These are phyloP conservation scores for Daldinia eschscholtzii DNA, from an alignment of 2,329 filamentous ascomycete species.

Conservation along the genomic window DNA sequence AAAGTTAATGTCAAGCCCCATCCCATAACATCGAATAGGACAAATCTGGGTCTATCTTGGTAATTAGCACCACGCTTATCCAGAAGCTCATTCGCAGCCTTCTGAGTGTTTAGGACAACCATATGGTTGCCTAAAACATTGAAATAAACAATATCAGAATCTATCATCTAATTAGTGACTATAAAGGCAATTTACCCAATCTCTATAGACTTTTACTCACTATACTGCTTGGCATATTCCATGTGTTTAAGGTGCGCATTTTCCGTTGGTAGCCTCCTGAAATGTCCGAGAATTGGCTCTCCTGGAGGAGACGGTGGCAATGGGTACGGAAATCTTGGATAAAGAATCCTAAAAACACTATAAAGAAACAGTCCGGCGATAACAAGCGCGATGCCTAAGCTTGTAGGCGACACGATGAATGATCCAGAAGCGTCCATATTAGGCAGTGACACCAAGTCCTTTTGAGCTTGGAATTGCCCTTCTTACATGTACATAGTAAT, in stretches of 20 bases:
- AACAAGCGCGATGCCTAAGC: not conserved
- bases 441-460: not conserved
- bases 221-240: slow-evolving; percentile 41
- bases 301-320: slow-evolving; percentile 40
- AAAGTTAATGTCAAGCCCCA: slow-evolving; percentile 48
- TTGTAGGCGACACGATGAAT: slow-evolving; percentile 23
- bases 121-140: slow-evolving; percentile 55
- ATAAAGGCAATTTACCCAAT: not conserved
- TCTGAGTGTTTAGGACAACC: slow-evolving; percentile 55
- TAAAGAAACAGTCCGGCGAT: slow-evolving; percentile 53
- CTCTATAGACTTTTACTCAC: slow-evolving; percentile 8
- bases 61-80: slow-evolving; percentile 57
- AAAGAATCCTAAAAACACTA: slow-evolving; percentile 48
- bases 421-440: slow-evolving; percentile 28
- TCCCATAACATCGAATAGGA: slow-evolving; percentile 52
- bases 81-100: slow-evolving; percentile 57
- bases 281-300: slow-evolving; percentile 38
- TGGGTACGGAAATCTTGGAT: slow-evolving; percentile 30
- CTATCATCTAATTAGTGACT: slow-evolving; percentile 20
- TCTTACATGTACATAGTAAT: slow-evolving; percentile 2
- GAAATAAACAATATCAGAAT: slow-evolving; percentile 52
- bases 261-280: slow-evolving; percentile 38
- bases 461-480: not conserved
- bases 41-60: slow-evolving; percentile 56
- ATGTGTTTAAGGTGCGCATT: slow-evolving; percentile 43